Evolutionary conservation across 306 rosid species (phyloP), one percentile per base, ranked within the genome.

Genomic region (Trifolium subterraneum): DNA sequence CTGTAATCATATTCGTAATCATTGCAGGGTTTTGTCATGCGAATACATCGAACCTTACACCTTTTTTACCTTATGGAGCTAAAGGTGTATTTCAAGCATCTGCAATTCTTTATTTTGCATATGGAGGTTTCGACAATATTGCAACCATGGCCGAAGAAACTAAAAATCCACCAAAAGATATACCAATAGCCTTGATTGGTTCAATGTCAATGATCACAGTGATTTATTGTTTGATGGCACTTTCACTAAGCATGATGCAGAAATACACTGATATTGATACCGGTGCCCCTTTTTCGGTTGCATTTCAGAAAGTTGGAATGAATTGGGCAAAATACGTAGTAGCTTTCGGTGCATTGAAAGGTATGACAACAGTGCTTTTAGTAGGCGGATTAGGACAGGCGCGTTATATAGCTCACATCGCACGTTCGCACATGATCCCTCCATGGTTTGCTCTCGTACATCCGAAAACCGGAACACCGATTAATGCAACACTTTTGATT

Each of bases 401-500:
- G 2, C 88, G 92, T 27, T 92, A 89, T 14, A 82, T 69, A 8
- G 87, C 90, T 73, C 97, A 92, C 63, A 89, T 89, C n/a, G 96
- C 97, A 20, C 86, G 93, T 35, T 84, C 88, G 0, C 97, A 86
- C 82, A 89, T 92, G 87, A 88, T 92, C 52, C 92, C 96, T 1
- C 97, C 93, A 15, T 89, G 88, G 92, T 88, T 92, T 81, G 87
- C 96, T 27, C 96, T 85, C 67, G 97, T 89, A 2, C 96, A 89
- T 42, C 89, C 93, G 5, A 86, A 88, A 74, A 88, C 93, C 15
- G 88, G 92, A 81, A 92, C 93, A 10, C 97, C 97, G 10, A 83
- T 92, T 12, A 85, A 92, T 22, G 96, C 97, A 41, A 90, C 97
- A 41, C 75, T 90, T 2, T 25, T 92, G 80, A 79, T 88, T 29